Conservation (phyloP, 495 filamentous ascomycete species). For the Neurospora sp. region DNA sequence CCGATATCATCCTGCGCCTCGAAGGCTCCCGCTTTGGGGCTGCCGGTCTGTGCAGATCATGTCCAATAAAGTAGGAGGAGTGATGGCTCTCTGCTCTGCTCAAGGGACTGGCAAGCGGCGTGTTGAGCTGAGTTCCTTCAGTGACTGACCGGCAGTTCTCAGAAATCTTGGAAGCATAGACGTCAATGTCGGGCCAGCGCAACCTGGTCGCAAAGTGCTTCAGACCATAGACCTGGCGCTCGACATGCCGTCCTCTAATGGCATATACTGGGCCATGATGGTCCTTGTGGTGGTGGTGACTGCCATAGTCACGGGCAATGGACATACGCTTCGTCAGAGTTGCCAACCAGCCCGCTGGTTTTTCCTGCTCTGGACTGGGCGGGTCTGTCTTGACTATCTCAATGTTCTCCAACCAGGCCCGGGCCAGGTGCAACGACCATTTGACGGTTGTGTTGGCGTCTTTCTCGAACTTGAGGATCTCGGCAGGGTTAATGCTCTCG, state of each 20-base stretch:
- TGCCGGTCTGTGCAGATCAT: slow-evolving; percentile 1
- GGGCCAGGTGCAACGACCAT: slow-evolving; percentile 71
- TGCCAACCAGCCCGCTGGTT: slow-evolving; percentile 38
- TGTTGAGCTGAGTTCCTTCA: slow-evolving; percentile 31
- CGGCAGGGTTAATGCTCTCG: slow-evolving; percentile 43
- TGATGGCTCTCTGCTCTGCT: slow-evolving; percentile 24
- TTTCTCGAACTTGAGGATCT: slow-evolving; percentile 54
- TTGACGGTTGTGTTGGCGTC: slow-evolving; percentile 57
- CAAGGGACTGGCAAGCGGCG: slow-evolving; percentile 27
- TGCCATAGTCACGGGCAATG: slow-evolving; percentile 28
- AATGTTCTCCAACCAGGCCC: slow-evolving; percentile 69
- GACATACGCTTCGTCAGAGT: slow-evolving; percentile 43
- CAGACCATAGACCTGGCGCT: slow-evolving; percentile 44
- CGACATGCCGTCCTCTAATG: slow-evolving; percentile 35
- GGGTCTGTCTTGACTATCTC: slow-evolving; percentile 36
- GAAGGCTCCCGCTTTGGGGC: slow-evolving; percentile 18
- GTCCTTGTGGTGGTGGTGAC: slow-evolving; percentile 19
- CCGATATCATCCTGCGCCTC: slow-evolving; percentile 28
- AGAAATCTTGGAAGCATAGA: slow-evolving; percentile 26
- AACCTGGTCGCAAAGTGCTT: slow-evolving; percentile 48
- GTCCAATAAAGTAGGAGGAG: slow-evolving; percentile 29
- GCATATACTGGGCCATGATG: slow-evolving; percentile 28
- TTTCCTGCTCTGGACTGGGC: slow-evolving; percentile 15
- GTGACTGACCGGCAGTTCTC: slow-evolving; percentile 29
- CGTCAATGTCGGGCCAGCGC: slow-evolving; percentile 43